Conservation (phyloP, 768 basidiomycete species). For the Tylopilus sp. region DNA sequence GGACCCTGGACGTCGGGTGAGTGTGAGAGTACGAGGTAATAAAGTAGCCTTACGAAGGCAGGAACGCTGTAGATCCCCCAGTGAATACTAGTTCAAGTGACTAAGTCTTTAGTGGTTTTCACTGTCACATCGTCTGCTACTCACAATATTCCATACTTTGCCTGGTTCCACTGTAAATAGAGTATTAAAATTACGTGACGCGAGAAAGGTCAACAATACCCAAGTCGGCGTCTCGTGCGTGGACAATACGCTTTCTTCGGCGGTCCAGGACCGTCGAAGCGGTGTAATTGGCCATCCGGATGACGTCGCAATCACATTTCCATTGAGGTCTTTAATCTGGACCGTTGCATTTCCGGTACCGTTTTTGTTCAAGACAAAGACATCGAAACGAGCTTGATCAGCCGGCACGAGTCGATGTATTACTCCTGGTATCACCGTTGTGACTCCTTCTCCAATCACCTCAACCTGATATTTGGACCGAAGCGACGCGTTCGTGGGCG, state of each 20-base stretch:
- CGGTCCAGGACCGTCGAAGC: slow-evolving; percentile 40
- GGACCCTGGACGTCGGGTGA: slow-evolving; percentile 33
- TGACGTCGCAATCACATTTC: slow-evolving; percentile 34
- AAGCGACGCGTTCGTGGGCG: slow-evolving; percentile 31
- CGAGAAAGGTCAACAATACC: slow-evolving; percentile 33
- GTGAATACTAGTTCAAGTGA: slow-evolving; percentile 38
- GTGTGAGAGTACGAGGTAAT: neutral
- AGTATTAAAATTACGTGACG: neutral
- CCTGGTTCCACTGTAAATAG: slow-evolving; percentile 41
- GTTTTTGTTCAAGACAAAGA: slow-evolving; percentile 39
- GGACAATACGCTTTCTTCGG: slow-evolving; percentile 34
- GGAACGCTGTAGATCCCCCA: slow-evolving; percentile 49
- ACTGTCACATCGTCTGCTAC: slow-evolving; percentile 12
- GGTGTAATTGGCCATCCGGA: slow-evolving; percentile 38
- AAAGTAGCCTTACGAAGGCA: slow-evolving; percentile 35
- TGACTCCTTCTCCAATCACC: slow-evolving; percentile 37
- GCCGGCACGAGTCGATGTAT: slow-evolving; percentile 46
- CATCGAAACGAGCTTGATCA: slow-evolving; percentile 50
- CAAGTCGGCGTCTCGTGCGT: slow-evolving; percentile 53
- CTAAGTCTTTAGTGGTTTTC: neutral
- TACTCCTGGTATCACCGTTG: slow-evolving; percentile 41
- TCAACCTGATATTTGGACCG: slow-evolving; percentile 34
- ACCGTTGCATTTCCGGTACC: slow-evolving; percentile 29
- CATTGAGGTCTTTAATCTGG: slow-evolving; percentile 33
- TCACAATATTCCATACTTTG: slow-evolving; percentile 58